Evolutionary conservation across 192 early-diverging fungal species (phyloP).

Genomic region (Podila epigama): DNA sequence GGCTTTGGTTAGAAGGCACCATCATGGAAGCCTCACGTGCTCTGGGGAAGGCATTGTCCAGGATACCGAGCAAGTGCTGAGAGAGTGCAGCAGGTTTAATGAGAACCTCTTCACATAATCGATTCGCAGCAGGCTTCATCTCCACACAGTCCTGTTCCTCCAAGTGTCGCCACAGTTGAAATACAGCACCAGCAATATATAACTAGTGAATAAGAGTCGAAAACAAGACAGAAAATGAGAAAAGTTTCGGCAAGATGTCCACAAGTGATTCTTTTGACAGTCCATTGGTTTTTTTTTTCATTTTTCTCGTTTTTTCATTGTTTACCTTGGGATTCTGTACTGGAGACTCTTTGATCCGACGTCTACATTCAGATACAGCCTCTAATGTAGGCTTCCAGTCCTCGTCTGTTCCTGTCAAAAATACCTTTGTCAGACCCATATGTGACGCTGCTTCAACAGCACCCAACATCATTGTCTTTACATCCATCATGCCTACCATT

Average conservation of each 20-base stretch:
- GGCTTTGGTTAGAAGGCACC: constrained; percentile 30
- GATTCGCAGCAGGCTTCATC: constrained; percentile 48
- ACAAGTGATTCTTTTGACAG: not conserved
- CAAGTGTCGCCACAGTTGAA: constrained; percentile 41
- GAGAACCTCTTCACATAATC: constrained; percentile 44
- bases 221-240: not conserved
- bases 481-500: constrained; percentile 53
- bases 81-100: constrained; percentile 43
- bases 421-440: constrained; percentile 53
- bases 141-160: constrained; percentile 34
- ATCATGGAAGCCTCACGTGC: constrained; percentile 44
- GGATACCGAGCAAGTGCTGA: constrained; percentile 40
- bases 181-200: constrained; percentile 42
- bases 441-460: constrained; percentile 56
- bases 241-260: too few relatives aligned
- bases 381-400: constrained; percentile 54
- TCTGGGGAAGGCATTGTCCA: constrained; percentile 46
- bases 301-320: too few relatives aligned
- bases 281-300: too few relatives aligned
- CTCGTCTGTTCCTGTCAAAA: constrained; percentile 49
- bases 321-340: constrained; percentile 55
- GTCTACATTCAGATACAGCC: constrained; percentile 44
- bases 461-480: constrained; percentile 58
- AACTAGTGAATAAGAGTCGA: constrained; percentile 1
- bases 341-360: constrained; percentile 26